Percentiles rank a stretch among this genome's conserved stretches.
Evolutionary conservation across 192 early-diverging fungal genomes (phyloP).

Genomic region (Backusella macrospora): DNA sequence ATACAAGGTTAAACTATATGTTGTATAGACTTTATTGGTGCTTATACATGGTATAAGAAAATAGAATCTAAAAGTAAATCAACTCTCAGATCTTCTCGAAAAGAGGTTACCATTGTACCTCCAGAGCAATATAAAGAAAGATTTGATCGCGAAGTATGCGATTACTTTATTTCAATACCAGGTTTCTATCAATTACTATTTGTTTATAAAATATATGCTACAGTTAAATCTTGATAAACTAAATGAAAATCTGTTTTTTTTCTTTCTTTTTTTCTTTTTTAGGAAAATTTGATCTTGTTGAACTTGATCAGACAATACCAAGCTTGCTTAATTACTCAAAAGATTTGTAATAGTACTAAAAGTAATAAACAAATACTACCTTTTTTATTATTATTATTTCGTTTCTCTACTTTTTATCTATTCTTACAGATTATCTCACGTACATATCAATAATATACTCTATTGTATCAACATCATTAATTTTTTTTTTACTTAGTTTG

Average conservation of each 20-base stretch:
- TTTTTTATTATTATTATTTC: too few species aligned
- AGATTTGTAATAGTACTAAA: not conserved
- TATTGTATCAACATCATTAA: too few species aligned
- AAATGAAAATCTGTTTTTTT: not conserved
- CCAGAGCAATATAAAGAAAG: slow-evolving; percentile 92
- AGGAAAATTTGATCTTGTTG: slow-evolving; percentile 23
- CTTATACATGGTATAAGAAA: slow-evolving; percentile 97
- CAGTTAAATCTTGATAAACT: not conserved
- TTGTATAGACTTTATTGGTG: slow-evolving; percentile 85
- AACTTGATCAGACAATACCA: not conserved
- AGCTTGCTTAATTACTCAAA: slow-evolving; percentile 5
- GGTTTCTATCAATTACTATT: slow-evolving; percentile 45
- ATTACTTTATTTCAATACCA: slow-evolving; percentile 86
- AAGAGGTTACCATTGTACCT: slow-evolving; percentile 91
- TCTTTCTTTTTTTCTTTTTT: not conserved
- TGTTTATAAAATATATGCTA: not conserved
- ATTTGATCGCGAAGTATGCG: slow-evolving; percentile 88
- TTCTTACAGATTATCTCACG: too few species aligned
- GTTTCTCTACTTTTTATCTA: too few species aligned
- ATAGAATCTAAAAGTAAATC: slow-evolving; percentile 79
- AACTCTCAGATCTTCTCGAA: slow-evolving; percentile 60
- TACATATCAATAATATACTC: too few species aligned
- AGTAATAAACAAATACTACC: too few species aligned
- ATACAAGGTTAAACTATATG: not conserved
- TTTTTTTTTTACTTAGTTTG: too few species aligned